Evolutionary conservation across 257 asterid species (phyloP).

Genomic region (Ilex asprella): DNA sequence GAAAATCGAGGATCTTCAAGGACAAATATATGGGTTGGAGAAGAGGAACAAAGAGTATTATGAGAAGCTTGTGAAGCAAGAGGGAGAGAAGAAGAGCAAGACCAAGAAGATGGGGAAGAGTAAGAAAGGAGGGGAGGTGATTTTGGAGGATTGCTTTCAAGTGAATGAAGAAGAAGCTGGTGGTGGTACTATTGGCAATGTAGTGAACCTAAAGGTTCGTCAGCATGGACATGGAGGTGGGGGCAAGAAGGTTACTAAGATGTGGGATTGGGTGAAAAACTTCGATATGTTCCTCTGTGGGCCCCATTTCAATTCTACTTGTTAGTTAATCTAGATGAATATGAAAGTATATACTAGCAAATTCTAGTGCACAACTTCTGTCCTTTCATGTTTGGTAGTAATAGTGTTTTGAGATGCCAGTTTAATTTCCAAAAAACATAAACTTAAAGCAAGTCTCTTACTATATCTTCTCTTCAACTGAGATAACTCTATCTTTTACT

Average conservation of each 20-base stretch:
- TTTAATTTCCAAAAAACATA: no score
- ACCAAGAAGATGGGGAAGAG: conserved; percentile 15
- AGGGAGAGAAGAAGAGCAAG: conserved; percentile 24
- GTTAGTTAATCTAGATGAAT: conserved; percentile 11
- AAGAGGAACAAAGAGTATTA: conserved; percentile 81
- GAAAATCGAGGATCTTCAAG: conserved; percentile 95
- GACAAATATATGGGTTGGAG: conserved; percentile 77
- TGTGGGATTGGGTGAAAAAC: conserved; percentile 76
- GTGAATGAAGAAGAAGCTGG: conserved; percentile 22
- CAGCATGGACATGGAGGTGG: conserved; percentile 20
- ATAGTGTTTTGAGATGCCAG: no score
- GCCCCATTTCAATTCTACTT: conserved; percentile 33
- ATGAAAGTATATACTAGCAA: no score
- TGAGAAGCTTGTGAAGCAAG: conserved; percentile 49
- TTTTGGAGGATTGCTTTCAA: conserved; percentile 44
- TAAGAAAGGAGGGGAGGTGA: conserved; percentile 28
- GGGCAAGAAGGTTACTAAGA: conserved; percentile 29
- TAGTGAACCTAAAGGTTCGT: conserved; percentile 15
- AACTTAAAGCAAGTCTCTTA: no score
- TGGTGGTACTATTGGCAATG: conserved; percentile 17
- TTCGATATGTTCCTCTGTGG: conserved; percentile 63
- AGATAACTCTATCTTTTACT: no score
- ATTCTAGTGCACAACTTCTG: no score
- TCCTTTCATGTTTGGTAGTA: no score
- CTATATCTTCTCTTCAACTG: no score